Conservation (phyloP, 352 stramenopile species). For the Phytophthora foliorum region DNA sequence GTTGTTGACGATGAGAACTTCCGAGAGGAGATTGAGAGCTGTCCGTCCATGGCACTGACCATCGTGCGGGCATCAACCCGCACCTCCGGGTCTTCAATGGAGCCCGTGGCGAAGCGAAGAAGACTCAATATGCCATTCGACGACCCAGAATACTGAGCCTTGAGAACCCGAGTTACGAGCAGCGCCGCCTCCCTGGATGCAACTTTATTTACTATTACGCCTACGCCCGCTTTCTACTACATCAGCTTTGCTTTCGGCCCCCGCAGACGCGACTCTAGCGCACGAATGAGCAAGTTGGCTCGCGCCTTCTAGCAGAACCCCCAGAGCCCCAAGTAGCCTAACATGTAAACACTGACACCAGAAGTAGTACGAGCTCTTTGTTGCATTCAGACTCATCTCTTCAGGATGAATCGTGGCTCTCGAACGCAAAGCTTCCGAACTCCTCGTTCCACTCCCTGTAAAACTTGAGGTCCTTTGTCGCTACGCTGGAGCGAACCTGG, state of each 20-base stretch:
- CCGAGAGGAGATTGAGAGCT: constrained; percentile 82
- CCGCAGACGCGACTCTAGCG: constrained; percentile 14
- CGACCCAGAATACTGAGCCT: constrained; percentile 68
- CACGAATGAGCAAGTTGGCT: constrained; percentile 15
- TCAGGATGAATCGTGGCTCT: constrained; percentile 65
- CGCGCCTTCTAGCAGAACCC: constrained; percentile 16
- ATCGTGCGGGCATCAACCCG: constrained; percentile 77
- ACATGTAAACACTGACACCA: constrained; percentile 37
- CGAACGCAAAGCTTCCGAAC: constrained; percentile 92
- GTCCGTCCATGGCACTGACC: constrained; percentile 77
- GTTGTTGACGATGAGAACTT: constrained; percentile 89
- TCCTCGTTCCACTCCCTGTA: constrained; percentile 95
- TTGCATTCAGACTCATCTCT: constrained; percentile 16
- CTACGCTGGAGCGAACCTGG: constrained; percentile 96
- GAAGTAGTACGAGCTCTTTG: constrained; percentile 13
- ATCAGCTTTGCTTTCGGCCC: constrained; percentile 19
- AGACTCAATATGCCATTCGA: constrained; percentile 88
- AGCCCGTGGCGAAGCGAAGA: constrained; percentile 74
- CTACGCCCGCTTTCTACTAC: constrained; percentile 14
- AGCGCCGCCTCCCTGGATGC: constrained; percentile 18
- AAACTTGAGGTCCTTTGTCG: constrained; percentile 93
- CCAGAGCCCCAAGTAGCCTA: constrained; percentile 19
- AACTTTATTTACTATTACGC: constrained; percentile 50
- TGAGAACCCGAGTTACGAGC: constrained; percentile 7
- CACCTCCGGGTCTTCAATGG: constrained; percentile 28